Base-by-base conservation (phyloP, 2,329 filamentous ascomycete genomes). In the Fusarium hostae region DNA sequence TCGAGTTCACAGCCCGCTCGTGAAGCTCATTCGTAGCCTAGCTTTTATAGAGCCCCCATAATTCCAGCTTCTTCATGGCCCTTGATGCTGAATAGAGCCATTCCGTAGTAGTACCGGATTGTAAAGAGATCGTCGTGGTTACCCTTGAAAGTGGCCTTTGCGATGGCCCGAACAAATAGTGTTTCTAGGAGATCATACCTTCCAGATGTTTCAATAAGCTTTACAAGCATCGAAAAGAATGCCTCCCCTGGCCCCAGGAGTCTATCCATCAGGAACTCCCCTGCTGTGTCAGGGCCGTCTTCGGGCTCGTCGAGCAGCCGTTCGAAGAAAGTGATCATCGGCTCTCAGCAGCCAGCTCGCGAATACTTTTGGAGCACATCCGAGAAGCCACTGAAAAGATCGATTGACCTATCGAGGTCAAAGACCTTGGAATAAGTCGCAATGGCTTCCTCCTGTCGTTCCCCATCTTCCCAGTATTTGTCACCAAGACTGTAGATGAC, bases 401-500 rank as follows among this genome's bases (percentile, higher is more conserved):
- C 8, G 3, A 55, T 41, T 5, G 20, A 59, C 5, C 9, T n/a
- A 6, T 3, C 48, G 4, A 59, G 11, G 6, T 35, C 50, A n/a
- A 59, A 35, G 4, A 56, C 11, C 4, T 5, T 59, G 15, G 24
- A 35, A 2, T 59, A 56, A 10, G 30, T 30, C 1, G 48, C 9
- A 18, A 40, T 56, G 5, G 57, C 57, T 1, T 43, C 6, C 4
- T 43, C 48, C 5, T 18, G 30, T 6, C 26, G 8, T 8, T 55
- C 24, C 3, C 22, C 20, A 28, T 55, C 22, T 30, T 9, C 30
- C 57, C 57, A 59, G 15, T 37, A 55, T 2, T 43, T 59, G 9
- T 59, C 37, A 3, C 48, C 48, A 10, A 59, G 37, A 24, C 20
- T 51, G 6, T 56, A 59, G 16, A 55, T 59, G 12, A 37, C 12